Evolutionary conservation across 768 basidiomycete genomes (phyloP).

Genomic region (Boletus reticulatus): DNA sequence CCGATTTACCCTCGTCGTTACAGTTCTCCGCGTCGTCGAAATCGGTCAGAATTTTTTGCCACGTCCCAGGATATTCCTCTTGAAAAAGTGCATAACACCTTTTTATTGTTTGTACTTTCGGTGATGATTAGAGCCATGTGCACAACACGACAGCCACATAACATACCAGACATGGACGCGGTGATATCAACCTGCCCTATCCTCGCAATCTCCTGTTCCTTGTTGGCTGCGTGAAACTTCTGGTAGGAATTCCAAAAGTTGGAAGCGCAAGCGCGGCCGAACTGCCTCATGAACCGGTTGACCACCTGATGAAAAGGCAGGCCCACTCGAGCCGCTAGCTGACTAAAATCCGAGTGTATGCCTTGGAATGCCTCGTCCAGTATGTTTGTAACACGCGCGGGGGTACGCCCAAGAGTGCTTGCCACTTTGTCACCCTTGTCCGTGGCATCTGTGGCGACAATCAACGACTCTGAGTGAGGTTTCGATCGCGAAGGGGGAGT

Average conservation of each 20-base stretch:
- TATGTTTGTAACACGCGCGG: too few species aligned
- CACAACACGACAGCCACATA: too few species aligned
- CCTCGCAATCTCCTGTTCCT: not conserved
- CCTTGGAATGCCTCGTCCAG: too few species aligned
- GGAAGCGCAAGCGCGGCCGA: not conserved
- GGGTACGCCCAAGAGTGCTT: too few species aligned
- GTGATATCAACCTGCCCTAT: not conserved
- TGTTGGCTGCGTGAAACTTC: not conserved
- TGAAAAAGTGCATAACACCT: not conserved
- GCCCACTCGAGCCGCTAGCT: not conserved
- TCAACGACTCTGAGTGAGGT: too few species aligned
- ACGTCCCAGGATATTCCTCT: not conserved
- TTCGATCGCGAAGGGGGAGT: too few species aligned
- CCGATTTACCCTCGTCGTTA: not conserved
- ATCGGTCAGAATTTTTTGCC: not conserved
- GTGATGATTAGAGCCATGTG: too few species aligned
- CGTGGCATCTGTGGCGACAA: too few species aligned
- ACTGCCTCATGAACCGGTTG: not conserved
- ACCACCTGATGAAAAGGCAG: not conserved
- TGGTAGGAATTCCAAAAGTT: not conserved
- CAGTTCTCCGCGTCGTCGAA: not conserved
- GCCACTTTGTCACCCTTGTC: too few species aligned
- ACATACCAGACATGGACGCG: too few species aligned
- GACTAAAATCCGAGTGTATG: too few species aligned
- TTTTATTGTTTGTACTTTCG: not conserved